Evolutionary conservation across 805 yeast genomes (phyloP), one percentile per base, ranked within the genome.

Genomic region (Zygosaccharomyces siamensis): DNA sequence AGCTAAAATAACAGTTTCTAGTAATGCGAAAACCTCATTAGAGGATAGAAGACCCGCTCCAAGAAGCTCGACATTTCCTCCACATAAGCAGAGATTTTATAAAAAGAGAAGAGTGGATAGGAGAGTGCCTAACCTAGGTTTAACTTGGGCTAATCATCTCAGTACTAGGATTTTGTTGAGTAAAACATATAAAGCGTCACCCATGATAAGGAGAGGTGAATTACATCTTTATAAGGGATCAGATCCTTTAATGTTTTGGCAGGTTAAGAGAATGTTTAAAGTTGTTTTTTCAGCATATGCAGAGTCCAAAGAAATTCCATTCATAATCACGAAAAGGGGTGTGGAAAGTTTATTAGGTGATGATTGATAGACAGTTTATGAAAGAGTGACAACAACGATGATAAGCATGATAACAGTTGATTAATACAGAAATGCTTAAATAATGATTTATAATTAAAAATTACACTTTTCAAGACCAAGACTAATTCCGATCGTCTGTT

Each of bases 71-170:
- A 32, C 40, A 11, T 18, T 31, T 24, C 21, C 39, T 7, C 10
- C 8, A 16, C 18, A 10, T 4, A 28, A 18, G 18, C 39, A 32
- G 23, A 23, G 24, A 6, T 6, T 27, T n/a, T 7, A 16, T 16
- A 62, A 66, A 48, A 70, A 68, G 47, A 59, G 68, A 43, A 60
- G 61, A 27, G 45, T 63, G 21, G 66, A 66, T 38, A 59, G 67
- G 1, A 69, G 68, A 27, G 64, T 77, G 0, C 84, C 87, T 2
- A 76, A 81, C 14, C 62, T 81, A 39, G 87, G 86, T 0, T 50
- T 76, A 2, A 58, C 71, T 7, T 80, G 86, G 84, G 71, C 78
- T 8, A 77, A 75, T 46, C 71, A 67, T 46, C 60, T 82, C 8
- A 73, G 76, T 47, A 72, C 75, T 35, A 67, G 88, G 40, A 67